Conservation (phyloP, 352 stramenopile genomes). For the Phytophthora meadii region DNA sequence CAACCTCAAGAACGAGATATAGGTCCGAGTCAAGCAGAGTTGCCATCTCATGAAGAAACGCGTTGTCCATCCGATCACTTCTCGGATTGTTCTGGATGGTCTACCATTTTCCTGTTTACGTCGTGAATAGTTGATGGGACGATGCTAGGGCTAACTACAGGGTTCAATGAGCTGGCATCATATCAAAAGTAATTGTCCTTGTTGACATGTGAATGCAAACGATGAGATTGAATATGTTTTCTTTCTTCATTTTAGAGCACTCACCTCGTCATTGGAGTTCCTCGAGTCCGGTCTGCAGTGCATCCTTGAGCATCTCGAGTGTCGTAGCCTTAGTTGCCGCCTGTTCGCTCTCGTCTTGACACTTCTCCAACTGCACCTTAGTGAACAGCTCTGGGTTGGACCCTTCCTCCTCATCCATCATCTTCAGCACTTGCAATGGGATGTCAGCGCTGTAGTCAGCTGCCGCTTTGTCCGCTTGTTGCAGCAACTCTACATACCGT, state of each 20-base stretch:
- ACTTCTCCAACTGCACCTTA: constrained; percentile 68
- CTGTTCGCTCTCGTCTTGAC: constrained; percentile 59
- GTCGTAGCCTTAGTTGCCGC: constrained; percentile 57
- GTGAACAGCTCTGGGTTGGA: constrained; percentile 79
- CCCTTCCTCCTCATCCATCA: constrained; percentile 57
- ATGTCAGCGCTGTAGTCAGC: constrained; percentile 65
- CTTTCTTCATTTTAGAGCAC: too few relatives aligned
- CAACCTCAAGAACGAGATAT: neutral
- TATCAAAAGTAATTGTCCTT: too few relatives aligned
- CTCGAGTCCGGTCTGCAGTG: constrained; percentile 52
- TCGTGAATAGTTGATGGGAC: too few relatives aligned
- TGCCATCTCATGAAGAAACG: neutral
- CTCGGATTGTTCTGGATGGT: neutral
- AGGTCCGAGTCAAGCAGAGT: neutral
- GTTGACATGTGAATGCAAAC: too few relatives aligned
- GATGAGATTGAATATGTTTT: too few relatives aligned
- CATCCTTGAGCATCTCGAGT: constrained; percentile 58
- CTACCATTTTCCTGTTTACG: neutral
- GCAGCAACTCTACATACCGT: constrained; percentile 68
- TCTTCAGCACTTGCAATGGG: constrained; percentile 67
- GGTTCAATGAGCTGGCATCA: too few relatives aligned
- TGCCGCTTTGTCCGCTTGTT: constrained; percentile 49
- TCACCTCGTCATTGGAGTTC: constrained; percentile 27
- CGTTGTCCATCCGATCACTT: neutral
- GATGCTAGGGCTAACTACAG: too few relatives aligned